Conservation (phyloP, 331 rosid species). For the Pyracantha coccinea region DNA sequence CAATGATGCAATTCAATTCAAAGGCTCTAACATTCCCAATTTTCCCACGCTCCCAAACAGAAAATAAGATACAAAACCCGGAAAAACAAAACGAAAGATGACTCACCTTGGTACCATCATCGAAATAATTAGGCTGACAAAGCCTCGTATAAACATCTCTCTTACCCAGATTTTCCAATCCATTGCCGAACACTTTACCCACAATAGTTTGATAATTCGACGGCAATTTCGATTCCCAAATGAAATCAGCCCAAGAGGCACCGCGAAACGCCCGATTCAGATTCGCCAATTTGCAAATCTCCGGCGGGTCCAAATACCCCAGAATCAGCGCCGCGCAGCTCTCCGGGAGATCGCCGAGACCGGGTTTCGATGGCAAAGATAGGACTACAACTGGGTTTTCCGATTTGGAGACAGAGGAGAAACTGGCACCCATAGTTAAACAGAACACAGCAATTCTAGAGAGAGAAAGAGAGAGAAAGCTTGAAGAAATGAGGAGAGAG, state of each 20-base stretch:
- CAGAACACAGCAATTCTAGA: not conserved
- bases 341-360: constrained; percentile 64
- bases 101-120: constrained; percentile 66
- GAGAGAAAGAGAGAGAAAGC: not conserved
- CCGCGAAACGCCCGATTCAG: constrained; percentile 71
- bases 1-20: not conserved
- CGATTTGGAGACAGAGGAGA: constrained; percentile 32
- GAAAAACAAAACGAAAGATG: not conserved
- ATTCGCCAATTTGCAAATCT: constrained; percentile 61
- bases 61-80: not conserved
- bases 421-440: constrained; percentile 38
- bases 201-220: constrained; percentile 41
- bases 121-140: constrained; percentile 42
- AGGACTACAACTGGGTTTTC: constrained; percentile 9
- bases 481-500: not conserved
- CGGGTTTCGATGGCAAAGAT: not conserved
- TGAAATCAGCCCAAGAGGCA: constrained; percentile 78
- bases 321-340: constrained; percentile 56
- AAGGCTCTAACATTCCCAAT: not conserved
- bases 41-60: constrained; percentile 3
- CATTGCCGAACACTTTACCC: constrained; percentile 31
- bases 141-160: constrained; percentile 56
- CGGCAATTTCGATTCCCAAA: constrained; percentile 89
- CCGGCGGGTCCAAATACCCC: constrained; percentile 54
- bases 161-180: constrained; percentile 33